A percentile compares a stretch with the other conserved stretches of the same genome.
Conservation (phyloP, 345 rosid species). For the Hypericum androsaemum region DNA sequence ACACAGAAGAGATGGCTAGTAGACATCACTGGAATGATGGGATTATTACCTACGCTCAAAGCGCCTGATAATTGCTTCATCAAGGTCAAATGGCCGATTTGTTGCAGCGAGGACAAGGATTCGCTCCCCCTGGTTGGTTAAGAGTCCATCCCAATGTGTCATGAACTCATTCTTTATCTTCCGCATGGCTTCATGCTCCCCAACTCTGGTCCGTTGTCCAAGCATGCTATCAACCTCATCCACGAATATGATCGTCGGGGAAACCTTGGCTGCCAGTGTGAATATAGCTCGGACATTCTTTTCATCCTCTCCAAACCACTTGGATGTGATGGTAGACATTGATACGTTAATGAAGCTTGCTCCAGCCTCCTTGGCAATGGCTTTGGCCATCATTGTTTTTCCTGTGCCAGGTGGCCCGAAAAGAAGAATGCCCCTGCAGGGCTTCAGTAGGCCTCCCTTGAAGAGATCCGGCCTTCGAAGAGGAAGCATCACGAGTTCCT, state of each 20-base stretch:
- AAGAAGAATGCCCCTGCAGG: conserved; percentile 90
- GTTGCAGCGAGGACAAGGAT: conserved; percentile 96
- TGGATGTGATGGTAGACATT: conserved; percentile 93
- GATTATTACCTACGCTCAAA: conserved; percentile 68
- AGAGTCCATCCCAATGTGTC: conserved; percentile 91
- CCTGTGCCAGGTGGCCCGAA: conserved; percentile 99
- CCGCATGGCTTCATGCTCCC: conserved; percentile 93
- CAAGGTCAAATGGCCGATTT: conserved; percentile 91
- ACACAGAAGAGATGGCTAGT: background rate
- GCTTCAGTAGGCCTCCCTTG: conserved; percentile 76
- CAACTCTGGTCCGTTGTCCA: conserved; percentile 81
- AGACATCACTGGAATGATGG: background rate
- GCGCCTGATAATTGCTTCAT: conserved; percentile 89
- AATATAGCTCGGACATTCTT: conserved; percentile 91
- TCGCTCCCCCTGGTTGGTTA: conserved; percentile 64
- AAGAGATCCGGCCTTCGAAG: conserved; percentile 86
- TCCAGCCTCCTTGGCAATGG: conserved; percentile 88
- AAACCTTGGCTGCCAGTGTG: conserved; percentile 78
- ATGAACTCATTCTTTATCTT: conserved; percentile 79
- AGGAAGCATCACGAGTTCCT: conserved; percentile 97
- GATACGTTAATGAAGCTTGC: conserved; percentile 96
- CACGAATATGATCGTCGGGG: conserved; percentile 85
- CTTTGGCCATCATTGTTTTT: conserved; percentile 96
- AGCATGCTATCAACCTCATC: conserved; percentile 99
- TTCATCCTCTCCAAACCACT: conserved; percentile 98